Evolutionary conservation across 768 basidiomycete species (phyloP).

Genomic region (Ephemerocybe angulata): DNA sequence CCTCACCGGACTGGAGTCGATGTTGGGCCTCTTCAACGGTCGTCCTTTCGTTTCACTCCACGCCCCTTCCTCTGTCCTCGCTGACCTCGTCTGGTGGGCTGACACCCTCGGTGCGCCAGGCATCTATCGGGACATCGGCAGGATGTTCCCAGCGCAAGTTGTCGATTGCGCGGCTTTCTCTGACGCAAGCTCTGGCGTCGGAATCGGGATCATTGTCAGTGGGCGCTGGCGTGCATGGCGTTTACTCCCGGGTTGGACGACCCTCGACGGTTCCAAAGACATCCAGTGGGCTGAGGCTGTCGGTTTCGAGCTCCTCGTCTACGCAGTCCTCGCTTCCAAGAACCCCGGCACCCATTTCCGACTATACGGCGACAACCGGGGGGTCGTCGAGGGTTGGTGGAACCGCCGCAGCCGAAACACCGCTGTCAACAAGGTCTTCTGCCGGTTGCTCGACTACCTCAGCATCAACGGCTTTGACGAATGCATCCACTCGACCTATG

Average conservation of each 20-base stretch:
- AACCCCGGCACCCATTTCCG: constrained; percentile 13
- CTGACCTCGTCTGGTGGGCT: no score
- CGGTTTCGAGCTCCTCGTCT: constrained; percentile 37
- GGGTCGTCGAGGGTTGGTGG: constrained; percentile 42
- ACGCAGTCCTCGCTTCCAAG: not conserved
- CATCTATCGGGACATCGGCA: constrained; percentile 20
- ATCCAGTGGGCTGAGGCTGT: constrained; percentile 22
- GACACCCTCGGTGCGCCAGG: no score
- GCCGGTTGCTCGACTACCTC: constrained; percentile 14
- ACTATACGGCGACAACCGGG: constrained; percentile 36
- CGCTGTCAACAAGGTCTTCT: constrained; percentile 28
- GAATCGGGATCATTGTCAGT: constrained; percentile 32
- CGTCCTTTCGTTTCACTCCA: no score
- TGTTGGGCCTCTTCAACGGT: no score
- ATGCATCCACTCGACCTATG: constrained; percentile 16
- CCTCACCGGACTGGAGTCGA: no score
- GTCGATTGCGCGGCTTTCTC: constrained; percentile 33
- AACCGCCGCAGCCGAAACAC: constrained; percentile 32
- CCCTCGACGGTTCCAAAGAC: constrained; percentile 20
- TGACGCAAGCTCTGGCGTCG: constrained; percentile 35
- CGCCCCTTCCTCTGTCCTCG: no score
- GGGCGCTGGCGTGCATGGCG: constrained; percentile 30
- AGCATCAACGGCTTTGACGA: not conserved
- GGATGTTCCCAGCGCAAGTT: constrained; percentile 12
- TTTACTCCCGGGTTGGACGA: constrained; percentile 28